A percentile compares a stretch with the other conserved stretches of the same genome.
Evolutionary conservation across 768 basidiomycete genomes (phyloP).

Genomic region (Suillus occidentalis): DNA sequence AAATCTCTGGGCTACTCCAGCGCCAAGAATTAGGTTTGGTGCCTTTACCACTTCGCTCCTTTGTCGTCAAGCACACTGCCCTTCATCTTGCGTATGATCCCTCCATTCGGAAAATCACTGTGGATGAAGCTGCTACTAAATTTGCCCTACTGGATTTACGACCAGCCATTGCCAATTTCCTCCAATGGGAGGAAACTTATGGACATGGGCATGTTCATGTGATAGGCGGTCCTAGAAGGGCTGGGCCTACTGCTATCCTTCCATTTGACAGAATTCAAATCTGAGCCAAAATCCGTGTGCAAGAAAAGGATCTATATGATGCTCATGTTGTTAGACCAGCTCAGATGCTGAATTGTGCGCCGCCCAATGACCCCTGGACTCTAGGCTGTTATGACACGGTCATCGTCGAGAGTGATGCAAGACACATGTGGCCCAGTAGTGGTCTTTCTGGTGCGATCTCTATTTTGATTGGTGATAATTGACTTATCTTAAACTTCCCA

Average conservation of each 20-base stretch:
- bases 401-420: neutral
- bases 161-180: conserved; percentile 18
- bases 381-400: conserved; percentile 1
- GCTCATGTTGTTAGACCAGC: neutral
- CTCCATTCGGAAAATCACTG: conserved; percentile 13
- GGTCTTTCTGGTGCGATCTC: neutral
- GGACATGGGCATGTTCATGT: neutral
- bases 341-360: conserved; percentile 1
- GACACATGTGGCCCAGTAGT: neutral
- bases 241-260: neutral
- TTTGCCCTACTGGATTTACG: conserved; percentile 30
- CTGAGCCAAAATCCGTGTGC: conserved; percentile 10
- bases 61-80: conserved; percentile 12
- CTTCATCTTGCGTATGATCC: conserved; percentile 29
- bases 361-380: neutral
- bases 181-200: neutral
- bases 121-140: conserved; percentile 22
- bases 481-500: no score
- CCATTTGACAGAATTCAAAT: neutral
- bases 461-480: neutral
- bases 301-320: neutral
- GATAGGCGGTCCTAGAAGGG: neutral
- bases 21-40: neutral
- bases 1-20: neutral
- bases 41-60: conserved; percentile 17